phyloP scores from a whole-genome alignment of 257 asterid genomes.

The Nemophila menziesii region DNA sequence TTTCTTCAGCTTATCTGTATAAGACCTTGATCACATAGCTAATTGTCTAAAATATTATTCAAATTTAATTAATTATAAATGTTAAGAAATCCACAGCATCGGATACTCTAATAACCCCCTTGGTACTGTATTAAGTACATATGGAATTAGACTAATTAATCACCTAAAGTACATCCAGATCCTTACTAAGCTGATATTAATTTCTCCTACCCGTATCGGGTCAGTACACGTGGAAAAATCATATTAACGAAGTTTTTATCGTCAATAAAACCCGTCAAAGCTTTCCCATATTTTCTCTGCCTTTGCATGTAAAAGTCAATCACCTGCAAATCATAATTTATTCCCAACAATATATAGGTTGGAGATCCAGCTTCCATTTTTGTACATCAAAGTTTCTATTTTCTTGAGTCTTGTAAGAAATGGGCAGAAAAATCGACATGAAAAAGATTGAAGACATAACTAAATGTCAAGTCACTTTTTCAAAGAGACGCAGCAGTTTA shows the following conservation, averaged over 20 bases:
- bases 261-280: neutral
- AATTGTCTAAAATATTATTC: neutral
- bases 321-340: no score
- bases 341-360: no score
- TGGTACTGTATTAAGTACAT: neutral
- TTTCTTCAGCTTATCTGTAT: no score
- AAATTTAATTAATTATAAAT: no score
- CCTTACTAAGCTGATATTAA: neutral
- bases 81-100: neutral
- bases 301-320: neutral
- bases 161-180: neutral
- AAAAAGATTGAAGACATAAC: slow-evolving; percentile 39
- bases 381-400: neutral
- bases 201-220: neutral
- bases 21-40: neutral
- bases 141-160: neutral
- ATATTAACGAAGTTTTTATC: neutral
- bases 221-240: neutral
- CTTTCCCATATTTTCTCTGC: neutral
- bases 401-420: neutral
- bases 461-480: slow-evolving; percentile 54
- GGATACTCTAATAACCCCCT: neutral
- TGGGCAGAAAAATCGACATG: slow-evolving; percentile 52
- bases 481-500: slow-evolving; percentile 44
- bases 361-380: neutral